These are phyloP conservation scores for Leishmania guyanensis DNA, from an alignment of 208 protist species.

Conservation along the genomic window DNA sequence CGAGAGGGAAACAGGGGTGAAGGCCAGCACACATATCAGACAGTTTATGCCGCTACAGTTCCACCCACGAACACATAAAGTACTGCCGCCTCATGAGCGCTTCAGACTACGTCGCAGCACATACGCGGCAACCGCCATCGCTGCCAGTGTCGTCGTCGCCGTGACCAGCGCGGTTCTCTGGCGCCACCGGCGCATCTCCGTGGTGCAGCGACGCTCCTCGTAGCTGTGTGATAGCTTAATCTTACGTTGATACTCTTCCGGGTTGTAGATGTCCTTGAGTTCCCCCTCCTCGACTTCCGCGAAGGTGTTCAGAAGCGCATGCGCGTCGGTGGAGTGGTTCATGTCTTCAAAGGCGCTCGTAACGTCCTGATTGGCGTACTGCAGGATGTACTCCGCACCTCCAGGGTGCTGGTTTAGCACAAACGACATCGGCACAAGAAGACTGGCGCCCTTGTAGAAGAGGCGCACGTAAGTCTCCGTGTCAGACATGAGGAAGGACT, in stretches of 20 bases:
- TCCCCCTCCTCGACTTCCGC: conserved; percentile 8
- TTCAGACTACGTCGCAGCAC: conserved; percentile 6
- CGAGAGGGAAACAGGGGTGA: background rate
- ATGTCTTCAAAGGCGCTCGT: conserved; percentile 40
- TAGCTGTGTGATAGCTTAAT: background rate
- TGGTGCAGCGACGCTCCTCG: conserved; percentile 9
- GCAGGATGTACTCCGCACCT: conserved; percentile 37
- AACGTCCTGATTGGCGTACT: conserved; percentile 36
- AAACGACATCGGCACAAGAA: conserved; percentile 35
- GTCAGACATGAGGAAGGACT: background rate
- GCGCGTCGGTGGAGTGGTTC: conserved; percentile 38
- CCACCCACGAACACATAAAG: background rate
- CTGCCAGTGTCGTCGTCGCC: background rate
- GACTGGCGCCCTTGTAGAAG: conserved; percentile 19
- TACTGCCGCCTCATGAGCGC: background rate
- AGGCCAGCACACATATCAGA: background rate
- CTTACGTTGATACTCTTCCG: background rate
- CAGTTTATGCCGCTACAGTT: background rate
- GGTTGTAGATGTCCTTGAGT: conserved; percentile 1
- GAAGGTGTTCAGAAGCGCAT: conserved; percentile 19
- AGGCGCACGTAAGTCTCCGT: conserved; percentile 14
- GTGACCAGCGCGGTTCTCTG: background rate
- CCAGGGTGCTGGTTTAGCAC: conserved; percentile 44
- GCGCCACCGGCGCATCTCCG: conserved; percentile 16
- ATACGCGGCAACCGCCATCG: background rate